Evolutionary conservation across 164 flowering plant genomes (phyloP).

Genomic region (Cinnamomum micranthum): DNA sequence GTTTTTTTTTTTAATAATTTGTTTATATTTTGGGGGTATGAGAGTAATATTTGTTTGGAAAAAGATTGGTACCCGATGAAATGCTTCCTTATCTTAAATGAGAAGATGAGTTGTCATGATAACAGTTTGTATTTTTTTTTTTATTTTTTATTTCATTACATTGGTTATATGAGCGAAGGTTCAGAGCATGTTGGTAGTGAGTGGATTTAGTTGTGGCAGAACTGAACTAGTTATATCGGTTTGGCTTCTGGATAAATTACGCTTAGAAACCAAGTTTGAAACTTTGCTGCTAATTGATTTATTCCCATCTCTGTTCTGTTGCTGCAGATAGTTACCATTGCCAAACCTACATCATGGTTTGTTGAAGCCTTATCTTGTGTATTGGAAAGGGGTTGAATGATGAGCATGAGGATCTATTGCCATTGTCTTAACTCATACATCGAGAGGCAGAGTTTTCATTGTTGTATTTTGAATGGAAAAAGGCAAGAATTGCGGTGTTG

Average conservation of each 20-base stretch:
- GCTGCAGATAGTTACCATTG: neutral
- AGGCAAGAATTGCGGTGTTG: conserved; percentile 8
- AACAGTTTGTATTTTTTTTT: too few relatives aligned
- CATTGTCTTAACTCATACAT: neutral
- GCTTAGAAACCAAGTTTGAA: neutral
- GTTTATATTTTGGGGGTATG: too few relatives aligned
- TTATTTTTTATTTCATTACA: too few relatives aligned
- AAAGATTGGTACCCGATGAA: neutral
- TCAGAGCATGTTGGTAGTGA: too few relatives aligned
- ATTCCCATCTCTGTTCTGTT: neutral
- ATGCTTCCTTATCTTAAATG: neutral
- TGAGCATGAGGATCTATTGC: conserved; percentile 4
- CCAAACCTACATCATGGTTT: neutral
- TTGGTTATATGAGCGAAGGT: neutral
- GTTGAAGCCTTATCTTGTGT: too few relatives aligned
- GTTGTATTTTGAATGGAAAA: conserved; percentile 1
- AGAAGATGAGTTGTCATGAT: neutral
- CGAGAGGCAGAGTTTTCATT: neutral
- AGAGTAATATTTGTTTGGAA: neutral
- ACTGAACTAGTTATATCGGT: neutral
- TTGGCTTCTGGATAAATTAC: neutral
- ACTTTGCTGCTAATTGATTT: neutral
- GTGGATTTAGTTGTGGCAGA: too few relatives aligned
- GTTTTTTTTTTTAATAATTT: too few relatives aligned
- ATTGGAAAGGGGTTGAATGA: neutral